These are phyloP conservation scores for Fragaria nilgerrensis DNA, from an alignment of 306 rosid species.

Conservation along the genomic window DNA sequence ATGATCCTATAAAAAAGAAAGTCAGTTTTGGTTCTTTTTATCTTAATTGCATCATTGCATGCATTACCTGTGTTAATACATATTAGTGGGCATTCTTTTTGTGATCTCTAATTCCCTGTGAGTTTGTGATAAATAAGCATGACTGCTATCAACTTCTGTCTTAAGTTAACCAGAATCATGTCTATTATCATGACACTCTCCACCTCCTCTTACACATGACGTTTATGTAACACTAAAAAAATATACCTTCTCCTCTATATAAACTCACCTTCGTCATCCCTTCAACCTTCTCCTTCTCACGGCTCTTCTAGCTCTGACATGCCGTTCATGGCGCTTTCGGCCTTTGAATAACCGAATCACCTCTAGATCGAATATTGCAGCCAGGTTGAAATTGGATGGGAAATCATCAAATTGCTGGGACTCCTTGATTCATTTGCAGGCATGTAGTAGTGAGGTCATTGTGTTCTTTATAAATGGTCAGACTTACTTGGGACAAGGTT, in stretches of 20 bases:
- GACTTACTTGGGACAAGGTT: constrained; percentile 45
- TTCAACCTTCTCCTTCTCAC: constrained; percentile 14
- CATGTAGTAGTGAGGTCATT: constrained; percentile 55
- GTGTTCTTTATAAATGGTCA: constrained; percentile 57
- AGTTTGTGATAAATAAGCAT: not conserved
- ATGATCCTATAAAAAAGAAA: too few relatives aligned
- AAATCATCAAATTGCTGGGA: constrained; percentile 52
- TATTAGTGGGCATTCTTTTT: not conserved
- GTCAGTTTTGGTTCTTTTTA: not conserved
- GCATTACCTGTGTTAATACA: not conserved
- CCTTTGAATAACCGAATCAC: not conserved
- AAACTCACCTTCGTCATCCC: not conserved
- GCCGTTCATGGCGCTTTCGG: constrained; percentile 11
- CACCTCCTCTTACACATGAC: not conserved
- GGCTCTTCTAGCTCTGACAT: constrained; percentile 11
- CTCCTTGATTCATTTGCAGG: constrained; percentile 44
- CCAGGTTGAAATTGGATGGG: constrained; percentile 45
- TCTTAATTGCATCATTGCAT: not conserved
- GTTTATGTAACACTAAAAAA: not conserved
- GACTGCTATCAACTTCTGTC: not conserved
- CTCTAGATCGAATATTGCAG: constrained; percentile 10
- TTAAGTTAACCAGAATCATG: not conserved
- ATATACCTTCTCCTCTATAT: not conserved
- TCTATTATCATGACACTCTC: not conserved
- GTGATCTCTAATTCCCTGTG: not conserved